A percentile compares a stretch with the other conserved stretches of the same genome.
These are phyloP conservation scores for Fomitopsis pulvina DNA, from an alignment of 768 basidiomycete species.

Conservation along the genomic window DNA sequence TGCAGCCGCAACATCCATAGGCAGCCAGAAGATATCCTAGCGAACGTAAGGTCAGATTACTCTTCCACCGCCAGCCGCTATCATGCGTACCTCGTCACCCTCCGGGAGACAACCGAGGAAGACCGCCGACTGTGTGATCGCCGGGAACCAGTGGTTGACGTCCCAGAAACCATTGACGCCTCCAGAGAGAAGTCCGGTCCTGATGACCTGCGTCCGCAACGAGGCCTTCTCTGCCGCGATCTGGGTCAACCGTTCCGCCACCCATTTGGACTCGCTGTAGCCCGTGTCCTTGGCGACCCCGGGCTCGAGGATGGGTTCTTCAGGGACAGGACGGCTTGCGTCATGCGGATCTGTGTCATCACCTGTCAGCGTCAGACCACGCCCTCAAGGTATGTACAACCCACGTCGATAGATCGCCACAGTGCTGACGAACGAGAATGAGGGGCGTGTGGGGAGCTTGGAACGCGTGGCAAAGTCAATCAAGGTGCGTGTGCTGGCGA, in stretches of 20 bases:
- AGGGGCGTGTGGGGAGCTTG: neutral
- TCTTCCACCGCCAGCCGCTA: neutral
- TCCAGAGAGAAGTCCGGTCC: constrained; percentile 39
- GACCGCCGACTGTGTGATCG: constrained; percentile 22
- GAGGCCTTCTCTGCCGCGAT: constrained; percentile 23
- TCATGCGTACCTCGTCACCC: neutral
- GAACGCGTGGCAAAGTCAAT: neutral
- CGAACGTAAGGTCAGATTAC: neutral
- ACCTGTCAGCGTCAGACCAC: neutral
- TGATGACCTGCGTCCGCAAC: constrained; percentile 24
- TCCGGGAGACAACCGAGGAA: constrained; percentile 4
- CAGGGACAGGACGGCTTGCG: neutral
- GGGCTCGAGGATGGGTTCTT: neutral
- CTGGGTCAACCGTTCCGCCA: constrained; percentile 31
- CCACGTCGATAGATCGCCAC: constrained; percentile 1
- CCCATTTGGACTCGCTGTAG: no score
- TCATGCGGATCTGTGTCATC: no score
- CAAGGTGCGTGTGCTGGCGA: no score
- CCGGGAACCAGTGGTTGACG: constrained; percentile 37
- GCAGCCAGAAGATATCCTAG: constrained; percentile 37
- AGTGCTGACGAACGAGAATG: neutral
- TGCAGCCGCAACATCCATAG: constrained; percentile 32
- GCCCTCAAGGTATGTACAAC: neutral
- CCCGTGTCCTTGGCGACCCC: no score
- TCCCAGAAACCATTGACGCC: constrained; percentile 36